Conservation (phyloP, 768 basidiomycete species). For the Tephrocybe sp. region DNA sequence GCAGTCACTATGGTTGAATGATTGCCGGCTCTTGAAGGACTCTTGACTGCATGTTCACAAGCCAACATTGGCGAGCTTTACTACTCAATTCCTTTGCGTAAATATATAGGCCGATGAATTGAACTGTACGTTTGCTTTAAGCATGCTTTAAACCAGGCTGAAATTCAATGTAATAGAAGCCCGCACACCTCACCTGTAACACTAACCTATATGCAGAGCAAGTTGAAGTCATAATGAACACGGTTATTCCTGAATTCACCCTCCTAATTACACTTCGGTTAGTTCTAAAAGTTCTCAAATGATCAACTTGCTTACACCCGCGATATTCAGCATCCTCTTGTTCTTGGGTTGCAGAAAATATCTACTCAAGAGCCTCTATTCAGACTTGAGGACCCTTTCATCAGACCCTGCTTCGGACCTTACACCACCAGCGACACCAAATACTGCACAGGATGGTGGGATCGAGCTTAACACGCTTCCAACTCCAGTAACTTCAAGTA, state of each 20-base stretch:
- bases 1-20: no score
- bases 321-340: conserved; percentile 38
- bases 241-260: conserved; percentile 5
- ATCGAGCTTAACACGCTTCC: conserved; percentile 43
- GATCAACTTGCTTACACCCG: background rate
- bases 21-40: no score
- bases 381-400: conserved; percentile 53
- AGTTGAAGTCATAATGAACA: conserved; percentile 8
- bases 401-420: conserved; percentile 23
- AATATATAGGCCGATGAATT: no score
- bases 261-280: conserved; percentile 13
- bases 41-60: no score
- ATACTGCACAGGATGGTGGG: conserved; percentile 20
- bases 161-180: no score
- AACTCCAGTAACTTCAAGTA: conserved; percentile 31
- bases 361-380: conserved; percentile 57
- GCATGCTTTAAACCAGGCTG: no score
- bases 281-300: background rate
- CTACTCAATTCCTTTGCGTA: no score
- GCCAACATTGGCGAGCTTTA: no score
- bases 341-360: conserved; percentile 62
- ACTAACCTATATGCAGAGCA: no score
- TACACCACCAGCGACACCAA: conserved; percentile 18
- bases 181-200: no score
- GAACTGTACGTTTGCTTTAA: no score